Conservation (phyloP, 2,329 filamentous ascomycete genomes). For the Ascochyta clinopodiicola region DNA sequence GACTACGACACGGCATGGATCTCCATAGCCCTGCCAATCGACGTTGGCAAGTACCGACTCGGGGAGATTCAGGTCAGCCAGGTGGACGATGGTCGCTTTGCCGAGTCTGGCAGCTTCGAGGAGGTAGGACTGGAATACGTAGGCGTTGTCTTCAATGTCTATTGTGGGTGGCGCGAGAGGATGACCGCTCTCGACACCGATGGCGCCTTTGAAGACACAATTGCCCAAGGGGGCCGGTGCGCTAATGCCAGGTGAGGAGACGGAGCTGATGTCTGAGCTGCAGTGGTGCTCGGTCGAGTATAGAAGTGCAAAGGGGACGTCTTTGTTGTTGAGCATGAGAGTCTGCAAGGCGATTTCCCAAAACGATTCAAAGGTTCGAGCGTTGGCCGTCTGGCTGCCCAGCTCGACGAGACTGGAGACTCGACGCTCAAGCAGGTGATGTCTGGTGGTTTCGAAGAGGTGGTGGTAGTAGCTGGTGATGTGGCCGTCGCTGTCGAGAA, state of each 20-base stretch:
- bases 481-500: slow-evolving; percentile 71
- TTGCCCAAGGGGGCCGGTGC: slow-evolving; percentile 9
- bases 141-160: slow-evolving; percentile 30
- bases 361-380: slow-evolving; percentile 71
- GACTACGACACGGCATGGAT: slow-evolving; percentile 42
- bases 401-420: slow-evolving; percentile 65
- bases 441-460: slow-evolving; percentile 75
- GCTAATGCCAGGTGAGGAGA: slow-evolving; percentile 24
- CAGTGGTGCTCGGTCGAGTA: slow-evolving; percentile 29
- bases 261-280: slow-evolving; percentile 21
- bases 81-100: slow-evolving; percentile 37
- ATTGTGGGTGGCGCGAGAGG: slow-evolving; percentile 34
- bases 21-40: slow-evolving; percentile 45
- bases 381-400: slow-evolving; percentile 72
- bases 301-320: slow-evolving; percentile 35
- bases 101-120: slow-evolving; percentile 32
- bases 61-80: slow-evolving; percentile 38
- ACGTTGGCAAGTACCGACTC: slow-evolving; percentile 33
- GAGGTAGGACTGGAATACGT: slow-evolving; percentile 35
- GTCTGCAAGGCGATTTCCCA: slow-evolving; percentile 72
- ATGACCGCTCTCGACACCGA: slow-evolving; percentile 32
- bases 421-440: slow-evolving; percentile 30
- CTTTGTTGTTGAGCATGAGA: slow-evolving; percentile 71
- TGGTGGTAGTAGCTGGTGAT: slow-evolving; percentile 78
- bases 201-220: slow-evolving; percentile 35